Conservation (phyloP, 129 eudicot genomes). For the Kitagawia praeruptora region DNA sequence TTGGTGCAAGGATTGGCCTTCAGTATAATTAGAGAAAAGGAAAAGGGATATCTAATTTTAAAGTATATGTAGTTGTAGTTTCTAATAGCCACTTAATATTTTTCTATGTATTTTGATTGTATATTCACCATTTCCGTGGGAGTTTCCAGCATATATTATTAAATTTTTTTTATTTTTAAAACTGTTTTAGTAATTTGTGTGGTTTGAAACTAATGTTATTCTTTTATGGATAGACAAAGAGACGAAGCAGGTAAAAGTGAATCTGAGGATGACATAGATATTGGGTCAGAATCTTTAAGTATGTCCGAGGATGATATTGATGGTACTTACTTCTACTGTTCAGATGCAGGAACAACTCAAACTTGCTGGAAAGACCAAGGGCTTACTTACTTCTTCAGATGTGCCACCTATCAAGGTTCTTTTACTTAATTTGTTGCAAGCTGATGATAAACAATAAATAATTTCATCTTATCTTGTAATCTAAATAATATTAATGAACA, state of each 20-base stretch:
- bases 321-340: too few species aligned
- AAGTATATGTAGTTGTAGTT: not conserved
- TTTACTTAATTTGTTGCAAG: too few species aligned
- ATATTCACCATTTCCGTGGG: not conserved
- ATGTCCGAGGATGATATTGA: conserved; percentile 35
- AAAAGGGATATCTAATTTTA: too few species aligned
- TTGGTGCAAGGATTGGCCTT: not conserved
- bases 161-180: not conserved
- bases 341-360: too few species aligned
- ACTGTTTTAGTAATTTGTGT: not conserved
- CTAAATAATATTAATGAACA: too few species aligned
- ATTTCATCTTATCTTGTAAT: too few species aligned
- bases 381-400: too few species aligned
- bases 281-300: conserved; percentile 28
- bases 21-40: too few species aligned
- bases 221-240: conserved; percentile 37
- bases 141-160: not conserved
- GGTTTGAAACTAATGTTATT: not conserved
- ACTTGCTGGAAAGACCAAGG: too few species aligned
- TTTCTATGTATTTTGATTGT: not conserved
- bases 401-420: too few species aligned
- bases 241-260: conserved; percentile 82
- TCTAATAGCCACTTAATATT: not conserved
- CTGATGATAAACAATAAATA: too few species aligned
- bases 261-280: conserved; percentile 50